phyloP scores from a whole-genome alignment of 805 yeast genomes.

The Metschnikowia drakensbergensis region DNA sequence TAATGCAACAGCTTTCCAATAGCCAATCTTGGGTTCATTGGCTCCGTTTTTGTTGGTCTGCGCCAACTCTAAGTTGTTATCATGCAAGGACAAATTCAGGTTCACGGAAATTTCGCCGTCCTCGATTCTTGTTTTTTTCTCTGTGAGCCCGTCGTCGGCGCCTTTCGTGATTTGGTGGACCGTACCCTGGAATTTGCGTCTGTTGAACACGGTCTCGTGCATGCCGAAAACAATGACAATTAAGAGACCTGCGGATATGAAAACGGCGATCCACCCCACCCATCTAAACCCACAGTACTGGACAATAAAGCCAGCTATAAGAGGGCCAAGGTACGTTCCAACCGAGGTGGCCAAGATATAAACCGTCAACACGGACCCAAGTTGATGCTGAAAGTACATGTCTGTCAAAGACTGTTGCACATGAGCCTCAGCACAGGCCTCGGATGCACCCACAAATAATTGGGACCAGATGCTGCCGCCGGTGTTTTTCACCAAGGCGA shows the following conservation, averaged over 20 bases:
- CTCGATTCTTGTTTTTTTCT: slow-evolving; percentile 3
- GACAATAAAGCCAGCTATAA: slow-evolving; percentile 71
- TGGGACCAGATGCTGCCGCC: slow-evolving; percentile 74
- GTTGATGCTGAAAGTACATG: slow-evolving; percentile 71
- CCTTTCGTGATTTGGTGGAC: slow-evolving; percentile 6
- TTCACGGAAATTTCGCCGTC: slow-evolving; percentile 10
- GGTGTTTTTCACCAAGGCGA: slow-evolving; percentile 51
- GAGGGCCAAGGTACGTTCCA: slow-evolving; percentile 77
- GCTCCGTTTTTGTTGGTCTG: slow-evolving; percentile 30
- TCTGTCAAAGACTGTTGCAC: slow-evolving; percentile 68
- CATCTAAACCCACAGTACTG: slow-evolving; percentile 64
- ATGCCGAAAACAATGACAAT: slow-evolving; percentile 53
- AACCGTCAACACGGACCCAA: slow-evolving; percentile 66
- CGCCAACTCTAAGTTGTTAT: slow-evolving; percentile 13
- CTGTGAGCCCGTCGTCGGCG: not conserved
- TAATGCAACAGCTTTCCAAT: slow-evolving; percentile 44
- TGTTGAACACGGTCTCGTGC: slow-evolving; percentile 64
- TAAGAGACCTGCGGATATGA: slow-evolving; percentile 46
- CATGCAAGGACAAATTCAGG: slow-evolving; percentile 14
- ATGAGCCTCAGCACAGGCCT: slow-evolving; percentile 72
- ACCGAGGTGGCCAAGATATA: slow-evolving; percentile 72
- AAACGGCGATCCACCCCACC: slow-evolving; percentile 73
- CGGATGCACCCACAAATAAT: slow-evolving; percentile 74
- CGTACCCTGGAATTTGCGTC: slow-evolving; percentile 32
- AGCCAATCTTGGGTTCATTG: slow-evolving; percentile 37